These are phyloP conservation scores for Gaertneriomyces semiglobifer DNA, from an alignment of 192 early-diverging fungal species.

Conservation along the genomic window DNA sequence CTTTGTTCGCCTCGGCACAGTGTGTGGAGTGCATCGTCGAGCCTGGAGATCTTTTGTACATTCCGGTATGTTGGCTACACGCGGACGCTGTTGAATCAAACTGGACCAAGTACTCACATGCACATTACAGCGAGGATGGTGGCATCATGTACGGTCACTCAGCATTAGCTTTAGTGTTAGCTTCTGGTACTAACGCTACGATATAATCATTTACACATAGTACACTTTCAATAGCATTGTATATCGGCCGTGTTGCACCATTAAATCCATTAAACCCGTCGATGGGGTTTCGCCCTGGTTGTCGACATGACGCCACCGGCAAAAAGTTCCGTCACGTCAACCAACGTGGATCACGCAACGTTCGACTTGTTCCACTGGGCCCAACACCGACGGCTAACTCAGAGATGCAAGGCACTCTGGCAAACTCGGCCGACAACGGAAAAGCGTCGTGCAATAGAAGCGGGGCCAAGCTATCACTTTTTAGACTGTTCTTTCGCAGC, in stretches of 20 bases:
- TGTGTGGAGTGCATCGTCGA: slow-evolving; percentile 68
- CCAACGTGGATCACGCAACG: too few species aligned
- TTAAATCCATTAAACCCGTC: too few species aligned
- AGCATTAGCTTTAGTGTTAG: slow-evolving; percentile 78
- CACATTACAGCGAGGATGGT: slow-evolving; percentile 56
- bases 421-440: not conserved
- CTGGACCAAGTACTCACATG: not conserved
- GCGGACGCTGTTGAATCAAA: not conserved
- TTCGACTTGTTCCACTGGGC: too few species aligned
- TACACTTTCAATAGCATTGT: too few species aligned
- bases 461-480: slow-evolving; percentile 19
- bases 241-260: too few species aligned
- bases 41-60: slow-evolving; percentile 80
- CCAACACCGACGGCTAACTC: not conserved
- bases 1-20: slow-evolving; percentile 51
- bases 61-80: slow-evolving; percentile 62
- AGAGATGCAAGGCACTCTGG: not conserved
- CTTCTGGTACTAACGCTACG: slow-evolving; percentile 73
- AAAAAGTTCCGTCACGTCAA: too few species aligned
- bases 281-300: too few species aligned
- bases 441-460: not conserved
- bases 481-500: slow-evolving; percentile 45
- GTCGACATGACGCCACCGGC: too few species aligned
- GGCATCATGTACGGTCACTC: slow-evolving; percentile 83
- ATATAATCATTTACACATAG: too few species aligned